A percentile compares a stretch with the other conserved stretches of the same genome.
phyloP scores from a whole-genome alignment of 805 yeast species.

The Lachancea meyersii region DNA sequence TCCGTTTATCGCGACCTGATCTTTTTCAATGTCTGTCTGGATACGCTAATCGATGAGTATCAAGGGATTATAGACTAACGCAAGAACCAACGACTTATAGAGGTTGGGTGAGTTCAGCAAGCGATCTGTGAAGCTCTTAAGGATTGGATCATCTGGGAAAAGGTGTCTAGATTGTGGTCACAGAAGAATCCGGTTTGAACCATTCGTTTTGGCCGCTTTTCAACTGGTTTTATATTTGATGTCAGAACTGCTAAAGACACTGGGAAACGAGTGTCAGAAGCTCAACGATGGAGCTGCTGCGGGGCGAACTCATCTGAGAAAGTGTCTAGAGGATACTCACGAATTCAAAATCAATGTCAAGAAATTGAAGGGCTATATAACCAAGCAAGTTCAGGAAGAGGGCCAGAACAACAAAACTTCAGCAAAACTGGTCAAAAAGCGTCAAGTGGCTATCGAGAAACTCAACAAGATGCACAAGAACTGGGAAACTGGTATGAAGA shows the following conservation, averaged over 20 bases:
- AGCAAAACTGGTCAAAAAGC: conserved; percentile 18
- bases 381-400: conserved; percentile 29
- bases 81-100: too few species aligned
- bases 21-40: neutral
- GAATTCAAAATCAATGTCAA: conserved; percentile 36
- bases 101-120: too few species aligned
- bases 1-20: neutral
- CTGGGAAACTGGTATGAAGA: conserved; percentile 30
- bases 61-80: too few species aligned
- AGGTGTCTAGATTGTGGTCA: too few species aligned
- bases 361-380: conserved; percentile 39
- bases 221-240: conserved; percentile 4
- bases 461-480: conserved; percentile 24
- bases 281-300: conserved; percentile 15
- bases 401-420: conserved; percentile 13
- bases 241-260: conserved; percentile 16
- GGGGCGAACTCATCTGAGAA: conserved; percentile 17
- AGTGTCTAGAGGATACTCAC: conserved; percentile 27
- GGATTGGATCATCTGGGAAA: too few species aligned
- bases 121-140: too few species aligned
- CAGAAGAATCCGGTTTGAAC: too few species aligned
- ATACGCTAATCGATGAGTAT: neutral
- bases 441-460: conserved; percentile 27
- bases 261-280: conserved; percentile 19
- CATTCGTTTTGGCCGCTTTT: too few species aligned